Evolutionary conservation across 2,329 filamentous ascomycete genomes (phyloP), one percentile per base, ranked within the genome.

Genomic region (Dothistroma septosporum): DNA sequence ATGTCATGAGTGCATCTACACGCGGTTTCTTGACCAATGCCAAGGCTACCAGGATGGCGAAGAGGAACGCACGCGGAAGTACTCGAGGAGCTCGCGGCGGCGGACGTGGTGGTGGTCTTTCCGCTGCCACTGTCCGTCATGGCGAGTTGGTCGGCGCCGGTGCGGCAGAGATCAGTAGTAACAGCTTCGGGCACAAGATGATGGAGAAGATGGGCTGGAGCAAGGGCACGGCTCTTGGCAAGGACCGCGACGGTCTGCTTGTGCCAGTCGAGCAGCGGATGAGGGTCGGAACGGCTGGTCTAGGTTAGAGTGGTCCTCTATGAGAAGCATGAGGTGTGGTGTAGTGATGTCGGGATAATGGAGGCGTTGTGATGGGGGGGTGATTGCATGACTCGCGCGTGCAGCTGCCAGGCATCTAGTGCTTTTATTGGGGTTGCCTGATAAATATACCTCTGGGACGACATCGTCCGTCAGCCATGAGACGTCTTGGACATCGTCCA

Each of bases 181-280:
- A 89, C 57, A 97, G 96, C 73, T 91, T 86, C 66, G 94, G 94
- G 10, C 85, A 91, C 55, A 85, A 86, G 2, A 90, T 99, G 86
- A 78, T 99, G 65, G 91, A 96, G 77, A 97, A 94, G 77, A 97
- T 97, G 94, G 94, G 94, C 4, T 99, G 94, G 92, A 89, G 85
- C 63, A 88, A 83, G 56, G 94, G 94, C 5, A 96, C 88, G 72
- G 90, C 89, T 1, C 82, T 99, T 0, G 94, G 94, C 57, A 85
- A 90, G 11, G 73, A 80, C 0, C 87, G 95, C 64, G 96, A 96
- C 74, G 94, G 94, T 35, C 94, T 96, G 56, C 76, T 96, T 64
- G 85, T 91, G 63, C 93, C 93, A 0, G 89, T 99, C 24, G 83
- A 86, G 28, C 92, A 96, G 65, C 85, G 94, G 28, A 89, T 99